Percentiles rank a stretch among this genome's conserved stretches.
phyloP scores from a whole-genome alignment of 2,329 filamentous ascomycete genomes.

The Diaporthe australafricana region DNA sequence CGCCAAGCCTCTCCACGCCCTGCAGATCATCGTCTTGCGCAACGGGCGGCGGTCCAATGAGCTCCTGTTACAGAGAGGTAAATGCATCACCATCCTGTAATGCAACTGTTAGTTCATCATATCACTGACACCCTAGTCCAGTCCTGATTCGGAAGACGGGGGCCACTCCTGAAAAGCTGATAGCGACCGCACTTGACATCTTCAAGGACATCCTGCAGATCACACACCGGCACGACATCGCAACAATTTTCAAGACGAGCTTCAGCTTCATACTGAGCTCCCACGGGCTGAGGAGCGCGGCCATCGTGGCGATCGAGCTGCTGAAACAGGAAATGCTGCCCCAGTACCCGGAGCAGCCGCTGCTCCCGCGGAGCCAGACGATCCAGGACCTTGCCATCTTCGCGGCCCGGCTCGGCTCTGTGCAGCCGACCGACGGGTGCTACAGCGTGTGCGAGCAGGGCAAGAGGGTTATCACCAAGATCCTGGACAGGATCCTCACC shows the following conservation, averaged over 20 bases:
- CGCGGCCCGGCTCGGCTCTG: slow-evolving; percentile 46
- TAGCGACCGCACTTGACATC: slow-evolving; percentile 45
- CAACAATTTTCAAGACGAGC: slow-evolving; percentile 48
- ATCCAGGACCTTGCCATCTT: slow-evolving; percentile 52
- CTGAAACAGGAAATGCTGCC: slow-evolving; percentile 47
- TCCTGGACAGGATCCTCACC: slow-evolving; percentile 50
- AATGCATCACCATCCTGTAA: not conserved
- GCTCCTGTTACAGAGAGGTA: slow-evolving; percentile 34
- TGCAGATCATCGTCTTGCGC: slow-evolving; percentile 40
- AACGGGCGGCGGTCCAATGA: slow-evolving; percentile 39
- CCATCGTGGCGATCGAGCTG: slow-evolving; percentile 50
- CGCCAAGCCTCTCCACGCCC: slow-evolving; percentile 29
- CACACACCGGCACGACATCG: slow-evolving; percentile 47
- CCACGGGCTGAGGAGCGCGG: slow-evolving; percentile 49
- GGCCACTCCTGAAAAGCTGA: slow-evolving; percentile 46
- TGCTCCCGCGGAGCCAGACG: slow-evolving; percentile 49
- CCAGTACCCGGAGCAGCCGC: slow-evolving; percentile 47
- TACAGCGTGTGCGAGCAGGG: slow-evolving; percentile 49
- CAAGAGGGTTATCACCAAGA: slow-evolving; percentile 48
- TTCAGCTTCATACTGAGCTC: slow-evolving; percentile 46
- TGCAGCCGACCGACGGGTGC: slow-evolving; percentile 46
- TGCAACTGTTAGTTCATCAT: too few species aligned
- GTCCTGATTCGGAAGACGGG: slow-evolving; percentile 49
- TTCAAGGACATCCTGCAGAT: slow-evolving; percentile 48
- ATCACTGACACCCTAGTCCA: not conserved